Base-by-base conservation (phyloP, 2,329 filamentous ascomycete genomes). In the Neonectria ditissima region DNA sequence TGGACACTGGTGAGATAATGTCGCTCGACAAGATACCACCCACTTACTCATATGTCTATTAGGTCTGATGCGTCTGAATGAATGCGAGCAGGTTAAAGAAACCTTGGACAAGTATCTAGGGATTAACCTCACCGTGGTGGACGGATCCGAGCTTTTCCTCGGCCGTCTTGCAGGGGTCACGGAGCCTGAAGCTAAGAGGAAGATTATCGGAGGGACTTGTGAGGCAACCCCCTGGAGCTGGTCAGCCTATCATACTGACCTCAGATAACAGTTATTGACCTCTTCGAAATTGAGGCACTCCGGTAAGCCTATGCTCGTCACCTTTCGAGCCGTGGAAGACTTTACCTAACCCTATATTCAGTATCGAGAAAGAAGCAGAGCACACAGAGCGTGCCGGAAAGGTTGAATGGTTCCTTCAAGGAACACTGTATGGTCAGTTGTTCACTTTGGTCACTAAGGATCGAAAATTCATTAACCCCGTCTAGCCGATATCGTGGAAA, bases 101-200 rank as follows among this genome's bases (percentile, higher is more conserved):
- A 94, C 89, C 0, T 86, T 98, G 2, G 85, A 86, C 2, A 78
- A 94, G 74, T 90, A 96, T 69, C 87, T 98, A 1, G 92, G 92
- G 1, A 97, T 98, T 79, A 96, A 97, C 78, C 84, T 98, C 3
- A 97, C 92, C 0, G 91, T 98, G 28, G 88, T 97, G 2, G 92
- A 98, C 76, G 94, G 89, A 0, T 86, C 86, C 10, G 84, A 97
- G 65, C 82, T 87, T 26, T 98, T 98, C 83, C 83, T 97, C n/a
- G 81, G 82, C 30, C 85, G 89, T 24, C 88, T 98, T 1, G 86
- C 88, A 68, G 95, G 93, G 18, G 87, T 97, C 26, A 82, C 81
- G 0, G 93, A 89, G 30, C 94, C 95, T 0, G 94, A 98, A 80
- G 87, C 87, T 76, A 97, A 97, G 85, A 86, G 94, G 59, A 97